Conservation (phyloP, 2,329 filamentous ascomycete species). For the Fusarium buxicola region DNA sequence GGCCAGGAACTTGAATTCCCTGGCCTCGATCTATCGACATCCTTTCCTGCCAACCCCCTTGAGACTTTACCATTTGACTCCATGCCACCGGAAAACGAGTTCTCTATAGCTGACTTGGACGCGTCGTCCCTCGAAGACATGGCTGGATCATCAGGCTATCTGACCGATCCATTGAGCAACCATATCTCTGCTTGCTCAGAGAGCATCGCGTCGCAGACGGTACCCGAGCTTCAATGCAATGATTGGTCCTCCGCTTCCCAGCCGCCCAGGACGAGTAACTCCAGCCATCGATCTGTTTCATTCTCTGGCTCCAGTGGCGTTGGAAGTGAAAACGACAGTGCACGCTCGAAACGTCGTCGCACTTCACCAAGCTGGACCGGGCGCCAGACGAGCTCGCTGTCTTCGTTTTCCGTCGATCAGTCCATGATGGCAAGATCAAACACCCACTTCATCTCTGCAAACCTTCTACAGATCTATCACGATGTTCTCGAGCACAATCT, state of each 20-base stretch:
- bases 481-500: conserved; percentile 44
- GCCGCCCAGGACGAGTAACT: not conserved
- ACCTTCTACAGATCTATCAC: conserved; percentile 42
- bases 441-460: conserved; percentile 41
- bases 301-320: conserved; percentile 4
- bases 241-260: conserved; percentile 6
- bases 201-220: conserved; percentile 1
- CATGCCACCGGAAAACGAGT: not conserved
- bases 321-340: not conserved
- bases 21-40: not conserved
- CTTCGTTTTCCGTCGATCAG: conserved; percentile 40
- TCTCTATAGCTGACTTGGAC: not conserved
- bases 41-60: not conserved
- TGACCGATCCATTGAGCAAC: not conserved
- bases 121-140: conserved; percentile 7
- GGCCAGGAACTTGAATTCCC: not conserved
- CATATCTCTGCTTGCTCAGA: conserved; percentile 10
- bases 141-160: not conserved
- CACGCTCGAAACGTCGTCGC: conserved; percentile 31
- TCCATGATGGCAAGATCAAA: conserved; percentile 42
- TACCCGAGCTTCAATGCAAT: conserved; percentile 14
- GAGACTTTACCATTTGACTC: not conserved
- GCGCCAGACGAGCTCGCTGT: conserved; percentile 25
- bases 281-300: conserved; percentile 2
- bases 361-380: conserved; percentile 24